phyloP scores from a whole-genome alignment of 2,329 filamentous ascomycete genomes.

The Verticillium dahliae region DNA sequence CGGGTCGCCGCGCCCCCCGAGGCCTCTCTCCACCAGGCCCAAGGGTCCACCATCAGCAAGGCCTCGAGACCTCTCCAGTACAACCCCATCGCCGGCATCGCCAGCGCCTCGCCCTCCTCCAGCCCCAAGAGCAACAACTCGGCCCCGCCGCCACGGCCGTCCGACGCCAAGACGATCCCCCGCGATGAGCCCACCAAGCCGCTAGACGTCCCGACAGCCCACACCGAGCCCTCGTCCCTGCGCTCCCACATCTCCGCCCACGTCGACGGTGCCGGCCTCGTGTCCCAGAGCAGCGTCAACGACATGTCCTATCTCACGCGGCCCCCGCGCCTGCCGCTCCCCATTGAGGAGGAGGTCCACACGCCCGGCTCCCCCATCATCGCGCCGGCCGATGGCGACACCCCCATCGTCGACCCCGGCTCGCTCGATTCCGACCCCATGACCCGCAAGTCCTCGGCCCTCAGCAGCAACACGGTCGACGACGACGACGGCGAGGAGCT shows the following conservation, averaged over 20 bases:
- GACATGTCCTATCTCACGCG: conserved; percentile 58
- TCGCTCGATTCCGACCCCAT: conserved; percentile 43
- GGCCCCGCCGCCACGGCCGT: conserved; percentile 10
- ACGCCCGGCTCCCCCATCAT: conserved; percentile 88
- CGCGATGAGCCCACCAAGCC: conserved; percentile 43
- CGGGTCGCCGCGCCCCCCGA: conserved; percentile 55
- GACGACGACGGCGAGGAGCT: conserved; percentile 76
- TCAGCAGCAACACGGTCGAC: conserved; percentile 61
- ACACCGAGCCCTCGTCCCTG: conserved; percentile 25
- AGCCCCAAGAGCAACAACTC: conserved; percentile 3
- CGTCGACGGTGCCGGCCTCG: conserved; percentile 33
- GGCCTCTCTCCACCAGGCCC: conserved; percentile 54
- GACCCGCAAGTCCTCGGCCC: conserved; percentile 48
- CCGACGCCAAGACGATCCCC: conserved; percentile 16
- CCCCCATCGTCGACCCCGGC: conserved; percentile 48
- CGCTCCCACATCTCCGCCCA: conserved; percentile 29
- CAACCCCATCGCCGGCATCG: conserved; percentile 38
- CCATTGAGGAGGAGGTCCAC: conserved; percentile 86
- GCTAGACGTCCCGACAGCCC: conserved; percentile 46
- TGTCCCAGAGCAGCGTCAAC: conserved; percentile 51
- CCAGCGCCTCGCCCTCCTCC: conserved; percentile 37
- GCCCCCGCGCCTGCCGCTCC: conserved; percentile 85
- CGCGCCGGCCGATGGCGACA: conserved; percentile 58
- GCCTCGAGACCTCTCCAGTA: conserved; percentile 39
- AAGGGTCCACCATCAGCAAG: conserved; percentile 45